phyloP scores from a whole-genome alignment of 768 basidiomycete genomes.

The Boletellus ananiceps region DNA sequence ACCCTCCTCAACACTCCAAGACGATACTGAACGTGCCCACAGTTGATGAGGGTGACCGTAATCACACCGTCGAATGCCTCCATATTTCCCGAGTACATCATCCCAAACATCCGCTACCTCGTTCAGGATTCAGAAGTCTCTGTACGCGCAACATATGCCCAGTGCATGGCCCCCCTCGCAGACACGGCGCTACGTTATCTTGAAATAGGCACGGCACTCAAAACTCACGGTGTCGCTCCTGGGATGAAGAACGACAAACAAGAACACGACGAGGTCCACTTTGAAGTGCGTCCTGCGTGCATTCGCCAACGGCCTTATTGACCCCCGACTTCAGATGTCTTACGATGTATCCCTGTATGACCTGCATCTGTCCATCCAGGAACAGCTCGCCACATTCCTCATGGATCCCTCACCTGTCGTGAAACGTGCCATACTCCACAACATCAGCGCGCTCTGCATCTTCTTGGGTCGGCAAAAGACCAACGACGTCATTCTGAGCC shows the following conservation, averaged over 20 bases:
- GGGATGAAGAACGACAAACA: conserved; percentile 44
- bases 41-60: conserved; percentile 62
- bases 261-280: conserved; percentile 73
- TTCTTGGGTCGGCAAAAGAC: conserved; percentile 92
- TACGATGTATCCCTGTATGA: conserved; percentile 88
- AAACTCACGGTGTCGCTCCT: conserved; percentile 66
- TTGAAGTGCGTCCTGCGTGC: conserved; percentile 52
- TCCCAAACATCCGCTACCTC: conserved; percentile 83
- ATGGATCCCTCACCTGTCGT: conserved; percentile 88
- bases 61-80: conserved; percentile 60
- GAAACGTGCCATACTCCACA: conserved; percentile 83
- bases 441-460: conserved; percentile 85
- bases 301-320: background rate
- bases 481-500: conserved; percentile 88
- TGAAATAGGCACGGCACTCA: conserved; percentile 90
- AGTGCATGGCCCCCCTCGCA: conserved; percentile 79
- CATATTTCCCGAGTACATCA: conserved; percentile 93
- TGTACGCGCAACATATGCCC: conserved; percentile 78
- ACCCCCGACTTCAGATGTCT: conserved; percentile 57
- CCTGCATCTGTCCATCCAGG: conserved; percentile 79
- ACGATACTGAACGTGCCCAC: conserved; percentile 27
- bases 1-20: background rate
- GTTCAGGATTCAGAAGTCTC: conserved; percentile 80
- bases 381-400: conserved; percentile 80
- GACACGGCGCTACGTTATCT: conserved; percentile 84